Conservation (phyloP, 2,329 filamentous ascomycete species). For the Arachnopeziza araneosa region DNA sequence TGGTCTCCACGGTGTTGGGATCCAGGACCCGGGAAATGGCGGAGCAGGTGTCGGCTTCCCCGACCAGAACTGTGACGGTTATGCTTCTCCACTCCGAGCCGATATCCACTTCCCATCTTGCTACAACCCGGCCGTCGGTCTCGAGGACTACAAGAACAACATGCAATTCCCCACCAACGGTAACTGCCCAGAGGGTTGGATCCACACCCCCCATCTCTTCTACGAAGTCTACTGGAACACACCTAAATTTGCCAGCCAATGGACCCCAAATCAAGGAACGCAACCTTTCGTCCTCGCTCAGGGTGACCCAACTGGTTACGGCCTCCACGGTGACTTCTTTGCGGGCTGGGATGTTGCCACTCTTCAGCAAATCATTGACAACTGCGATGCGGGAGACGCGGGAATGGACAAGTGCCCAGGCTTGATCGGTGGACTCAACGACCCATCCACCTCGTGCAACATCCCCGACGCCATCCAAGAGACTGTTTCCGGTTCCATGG, state of each 20-base stretch:
- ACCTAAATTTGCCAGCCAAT: constrained; percentile 52
- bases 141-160: constrained; percentile 54
- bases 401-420: constrained; percentile 60
- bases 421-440: constrained; percentile 48
- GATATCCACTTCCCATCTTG: constrained; percentile 87
- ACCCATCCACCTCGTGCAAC: constrained; percentile 42
- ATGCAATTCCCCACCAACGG: constrained; percentile 70
- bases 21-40: constrained; percentile 47
- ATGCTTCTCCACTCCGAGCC: constrained; percentile 61
- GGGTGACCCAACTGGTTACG: constrained; percentile 69
- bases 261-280: constrained; percentile 56
- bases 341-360: constrained; percentile 67
- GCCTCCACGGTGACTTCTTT: constrained; percentile 77
- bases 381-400: constrained; percentile 56
- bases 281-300: constrained; percentile 74
- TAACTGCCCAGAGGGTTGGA: constrained; percentile 68
- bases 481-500: constrained; percentile 38
- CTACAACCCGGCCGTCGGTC: constrained; percentile 65
- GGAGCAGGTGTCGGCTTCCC: constrained; percentile 63
- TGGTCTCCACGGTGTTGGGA: constrained; percentile 46
- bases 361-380: constrained; percentile 65
- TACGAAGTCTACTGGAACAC: constrained; percentile 86
- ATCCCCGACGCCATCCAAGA: constrained; percentile 44
- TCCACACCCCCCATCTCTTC: constrained; percentile 68
- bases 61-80: constrained; percentile 60